These are phyloP conservation scores for Auricularia cornea DNA, from an alignment of 768 basidiomycete genomes.

Conservation along the genomic window DNA sequence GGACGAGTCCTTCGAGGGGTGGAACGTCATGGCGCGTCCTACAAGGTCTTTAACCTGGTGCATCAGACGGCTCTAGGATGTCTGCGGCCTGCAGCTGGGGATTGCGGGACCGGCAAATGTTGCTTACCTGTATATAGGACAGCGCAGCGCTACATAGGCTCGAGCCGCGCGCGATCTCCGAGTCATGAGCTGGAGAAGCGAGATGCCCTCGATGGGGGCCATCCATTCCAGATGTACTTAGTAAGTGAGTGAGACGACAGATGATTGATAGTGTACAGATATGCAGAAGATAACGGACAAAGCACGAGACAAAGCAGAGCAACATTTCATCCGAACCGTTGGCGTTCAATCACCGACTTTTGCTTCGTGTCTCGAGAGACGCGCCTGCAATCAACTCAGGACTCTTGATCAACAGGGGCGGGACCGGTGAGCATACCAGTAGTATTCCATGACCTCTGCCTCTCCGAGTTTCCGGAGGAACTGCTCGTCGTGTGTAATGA, in stretches of 20 bases:
- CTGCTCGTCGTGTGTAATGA: slow-evolving; percentile 95
- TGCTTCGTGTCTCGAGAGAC: slow-evolving; percentile 62
- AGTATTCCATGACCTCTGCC: slow-evolving; percentile 88
- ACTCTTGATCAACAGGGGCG: slow-evolving; percentile 2
- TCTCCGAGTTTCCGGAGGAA: slow-evolving; percentile 89
- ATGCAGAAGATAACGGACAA: neutral
- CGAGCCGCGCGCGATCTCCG: too few relatives aligned
- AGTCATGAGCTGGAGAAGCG: too few relatives aligned
- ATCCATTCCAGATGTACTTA: too few relatives aligned
- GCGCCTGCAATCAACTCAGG: slow-evolving; percentile 48
- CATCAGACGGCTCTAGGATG: too few relatives aligned
- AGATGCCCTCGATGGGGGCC: too few relatives aligned
- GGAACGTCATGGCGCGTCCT: neutral
- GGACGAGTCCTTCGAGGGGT: neutral
- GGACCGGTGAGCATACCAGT: slow-evolving; percentile 51
- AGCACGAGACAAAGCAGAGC: neutral
- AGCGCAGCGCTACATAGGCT: too few relatives aligned
- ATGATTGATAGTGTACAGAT: too few relatives aligned
- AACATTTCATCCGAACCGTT: slow-evolving; percentile 12
- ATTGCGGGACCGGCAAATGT: too few relatives aligned
- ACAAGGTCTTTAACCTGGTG: too few relatives aligned
- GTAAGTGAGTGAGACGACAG: too few relatives aligned
- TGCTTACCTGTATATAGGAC: too few relatives aligned
- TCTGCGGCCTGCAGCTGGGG: too few relatives aligned
- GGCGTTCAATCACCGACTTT: slow-evolving; percentile 69